Evolutionary conservation across 352 stramenopile species (phyloP).

Genomic region (Phytophthora megakarya): DNA sequence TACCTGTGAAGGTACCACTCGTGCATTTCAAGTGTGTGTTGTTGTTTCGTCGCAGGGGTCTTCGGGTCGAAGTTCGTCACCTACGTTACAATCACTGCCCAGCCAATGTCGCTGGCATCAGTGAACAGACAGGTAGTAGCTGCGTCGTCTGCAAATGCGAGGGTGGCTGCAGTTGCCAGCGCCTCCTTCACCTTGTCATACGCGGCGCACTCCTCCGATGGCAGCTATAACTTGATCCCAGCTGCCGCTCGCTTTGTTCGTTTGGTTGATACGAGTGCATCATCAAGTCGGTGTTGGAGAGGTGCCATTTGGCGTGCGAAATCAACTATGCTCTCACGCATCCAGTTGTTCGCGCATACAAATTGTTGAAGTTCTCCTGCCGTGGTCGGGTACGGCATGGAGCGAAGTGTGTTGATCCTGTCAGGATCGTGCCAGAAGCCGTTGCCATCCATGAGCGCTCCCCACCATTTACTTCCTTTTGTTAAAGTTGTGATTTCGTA

Average conservation of each 20-base stretch:
- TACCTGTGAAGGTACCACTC: neutral
- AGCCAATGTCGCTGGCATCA: neutral
- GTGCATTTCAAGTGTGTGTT: neutral
- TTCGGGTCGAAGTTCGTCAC: neutral
- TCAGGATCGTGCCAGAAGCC: neutral
- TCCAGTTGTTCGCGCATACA: too few species aligned
- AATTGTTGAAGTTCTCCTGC: too few species aligned
- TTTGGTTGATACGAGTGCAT: neutral
- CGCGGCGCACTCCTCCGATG: neutral
- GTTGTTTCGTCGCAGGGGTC: neutral
- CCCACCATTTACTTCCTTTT: constrained; percentile 25
- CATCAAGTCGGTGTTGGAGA: neutral
- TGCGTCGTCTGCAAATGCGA: neutral
- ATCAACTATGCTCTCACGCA: neutral
- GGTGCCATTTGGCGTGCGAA: neutral
- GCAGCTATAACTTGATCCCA: neutral
- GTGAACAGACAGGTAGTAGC: constrained; percentile 2
- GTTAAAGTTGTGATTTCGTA: constrained; percentile 26
- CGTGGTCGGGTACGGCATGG: neutral
- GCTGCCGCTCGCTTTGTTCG: neutral
- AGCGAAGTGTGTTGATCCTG: neutral
- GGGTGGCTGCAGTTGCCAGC: neutral
- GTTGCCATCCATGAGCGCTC: neutral
- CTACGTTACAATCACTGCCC: neutral
- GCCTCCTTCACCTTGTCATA: neutral